Evolutionary conservation across 176 grass and related monocot species (phyloP).

Genomic region (Bothriochloa decipiens): DNA sequence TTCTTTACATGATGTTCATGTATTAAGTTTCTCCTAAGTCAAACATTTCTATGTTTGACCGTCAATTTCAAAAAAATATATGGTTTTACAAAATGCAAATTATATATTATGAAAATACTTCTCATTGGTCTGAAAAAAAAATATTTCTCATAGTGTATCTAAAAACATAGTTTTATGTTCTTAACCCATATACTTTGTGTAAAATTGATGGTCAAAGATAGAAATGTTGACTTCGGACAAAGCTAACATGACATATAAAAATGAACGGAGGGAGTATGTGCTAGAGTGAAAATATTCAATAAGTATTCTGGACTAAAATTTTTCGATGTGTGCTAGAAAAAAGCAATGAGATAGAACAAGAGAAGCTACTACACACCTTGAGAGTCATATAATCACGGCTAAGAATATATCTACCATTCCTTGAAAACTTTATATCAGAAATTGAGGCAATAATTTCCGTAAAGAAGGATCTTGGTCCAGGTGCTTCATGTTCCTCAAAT

Average conservation of each 20-base stretch:
- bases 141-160: not conserved
- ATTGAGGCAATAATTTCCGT: constrained; percentile 94
- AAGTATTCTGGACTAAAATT: constrained; percentile 2
- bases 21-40: not conserved
- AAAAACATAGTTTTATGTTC: not conserved
- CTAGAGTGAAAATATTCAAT: constrained; percentile 1
- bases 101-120: not conserved
- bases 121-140: no score
- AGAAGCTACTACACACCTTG: constrained; percentile 57
- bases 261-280: not conserved
- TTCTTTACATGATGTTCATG: not conserved
- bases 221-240: not conserved
- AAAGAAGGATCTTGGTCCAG: constrained; percentile 88
- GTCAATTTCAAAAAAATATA: not conserved
- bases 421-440: constrained; percentile 89
- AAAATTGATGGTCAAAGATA: not conserved
- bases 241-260: not conserved
- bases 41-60: not conserved
- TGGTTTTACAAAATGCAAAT: not conserved
- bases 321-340: not conserved
- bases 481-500: constrained; percentile 86
- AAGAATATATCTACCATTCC: constrained; percentile 82
- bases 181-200: not conserved
- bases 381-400: constrained; percentile 99
- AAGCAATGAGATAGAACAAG: not conserved